Evolutionary conservation across 202 grass and related monocot genomes (phyloP), one percentile per base, ranked within the genome.

Genomic region (Setaria italica): DNA sequence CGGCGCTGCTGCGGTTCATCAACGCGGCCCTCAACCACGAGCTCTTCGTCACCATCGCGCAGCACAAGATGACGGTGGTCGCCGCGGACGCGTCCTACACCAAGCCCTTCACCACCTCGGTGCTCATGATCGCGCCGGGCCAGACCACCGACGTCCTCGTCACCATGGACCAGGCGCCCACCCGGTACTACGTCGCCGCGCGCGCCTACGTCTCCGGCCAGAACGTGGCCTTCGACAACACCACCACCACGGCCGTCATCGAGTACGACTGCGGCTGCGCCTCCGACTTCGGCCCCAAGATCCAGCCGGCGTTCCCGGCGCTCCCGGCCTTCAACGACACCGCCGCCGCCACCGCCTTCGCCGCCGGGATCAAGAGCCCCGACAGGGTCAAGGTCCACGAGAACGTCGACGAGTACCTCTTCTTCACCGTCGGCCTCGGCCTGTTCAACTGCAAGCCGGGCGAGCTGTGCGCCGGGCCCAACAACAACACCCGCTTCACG

Each of bases 241-340:
- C 94, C 72, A 97, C 91, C 67, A 92, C 94, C 42, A 94, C 91
- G 0, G 94, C 94, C 46, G 8, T 97, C 65, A 12, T 97, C 72
- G 91, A 97, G 82, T 94, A 97, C 90, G 89, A 92, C 80, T 93
- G 91, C 51, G 91, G 94, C 58, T 91, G 89, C 65, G 53, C 20
- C 78, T 79, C 87, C 30, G 85, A 84, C 7, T 82, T 80, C 37
- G 84, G 81, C 11, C 91, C 89, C 29, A 0, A 77, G 2, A 74
- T 90, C 67, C 37, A 63, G 41, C 91, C 94, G 9, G 78, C 84
- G 6, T 87, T 94, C 87, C 94, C 91, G 5, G 39, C 46, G 32
- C 94, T 97, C 25, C 94, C 94, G 9, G 89, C 89, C 0, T 96
- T 91, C 90, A 96, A 96, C 72, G 94, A 93, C 82, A 96, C 94